Conservation (phyloP, 2,329 filamentous ascomycete species). For the Aspergillus versicolor region DNA sequence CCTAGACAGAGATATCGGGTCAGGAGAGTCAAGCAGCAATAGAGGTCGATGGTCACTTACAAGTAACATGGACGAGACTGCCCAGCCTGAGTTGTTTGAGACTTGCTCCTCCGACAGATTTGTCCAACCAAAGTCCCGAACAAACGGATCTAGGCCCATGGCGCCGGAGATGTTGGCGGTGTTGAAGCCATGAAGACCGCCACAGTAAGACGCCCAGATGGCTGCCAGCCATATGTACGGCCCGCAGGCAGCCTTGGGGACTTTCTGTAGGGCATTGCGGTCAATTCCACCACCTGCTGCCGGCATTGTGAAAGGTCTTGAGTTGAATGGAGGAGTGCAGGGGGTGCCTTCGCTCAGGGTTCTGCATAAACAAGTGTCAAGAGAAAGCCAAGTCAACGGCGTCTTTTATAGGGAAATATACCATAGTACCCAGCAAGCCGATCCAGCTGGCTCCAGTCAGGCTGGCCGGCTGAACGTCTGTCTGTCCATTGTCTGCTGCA, state of each 20-base stretch:
- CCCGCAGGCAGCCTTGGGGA: slow-evolving; percentile 13
- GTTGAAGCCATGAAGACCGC: slow-evolving; percentile 24
- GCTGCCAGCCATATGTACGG: slow-evolving; percentile 20
- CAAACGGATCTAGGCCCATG: slow-evolving; percentile 21
- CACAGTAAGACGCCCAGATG: slow-evolving; percentile 22
- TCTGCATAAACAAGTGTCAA: neutral
- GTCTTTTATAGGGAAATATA: neutral
- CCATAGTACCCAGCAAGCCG: neutral
- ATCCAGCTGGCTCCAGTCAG: neutral
- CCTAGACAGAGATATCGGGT: neutral
- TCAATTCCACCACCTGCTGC: slow-evolving; percentile 18
- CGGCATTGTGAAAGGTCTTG: slow-evolving; percentile 8
- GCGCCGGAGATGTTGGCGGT: slow-evolving; percentile 24
- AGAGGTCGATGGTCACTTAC: slow-evolving; percentile 3
- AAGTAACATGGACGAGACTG: slow-evolving; percentile 22
- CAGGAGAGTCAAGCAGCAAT: neutral
- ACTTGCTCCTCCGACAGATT: slow-evolving; percentile 4
- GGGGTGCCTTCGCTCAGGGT: too few relatives aligned
- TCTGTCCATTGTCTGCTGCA: neutral
- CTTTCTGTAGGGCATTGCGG: slow-evolving; percentile 17
- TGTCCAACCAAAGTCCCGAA: slow-evolving; percentile 19
- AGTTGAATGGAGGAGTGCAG: too few relatives aligned
- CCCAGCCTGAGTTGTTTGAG: slow-evolving; percentile 21
- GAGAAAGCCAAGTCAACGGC: neutral
- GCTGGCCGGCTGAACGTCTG: neutral